Base-by-base conservation (phyloP, 129 eudicot species). In the Chrysanthemum lavandulifolium region DNA sequence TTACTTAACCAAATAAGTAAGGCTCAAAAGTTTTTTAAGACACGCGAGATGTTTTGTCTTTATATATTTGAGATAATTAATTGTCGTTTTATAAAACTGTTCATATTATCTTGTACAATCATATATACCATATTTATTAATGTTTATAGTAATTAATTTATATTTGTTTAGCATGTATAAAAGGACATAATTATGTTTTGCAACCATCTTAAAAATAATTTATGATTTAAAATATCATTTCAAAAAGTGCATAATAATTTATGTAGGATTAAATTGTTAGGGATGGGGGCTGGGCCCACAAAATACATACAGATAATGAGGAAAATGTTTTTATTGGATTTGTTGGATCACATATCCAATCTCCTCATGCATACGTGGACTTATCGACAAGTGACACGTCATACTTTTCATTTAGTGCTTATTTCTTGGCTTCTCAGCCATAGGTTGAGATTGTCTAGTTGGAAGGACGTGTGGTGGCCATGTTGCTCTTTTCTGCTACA, bases 381-480 rank as follows among this genome's bases (percentile, higher is more conserved):
- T 78, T 55, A 78, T 72, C 7, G 69, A 78, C 55, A 72, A 65
- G 68, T 72, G 82, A 72, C 78, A 78, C 78, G 73, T 78, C 77
- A 71, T 2, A 9, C 71, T 0, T 9, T 56, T n/a, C 12, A 1
- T 56, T 11, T 57, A 25, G 51, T 54, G 18, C 57, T 65, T 65
- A 7, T 0, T 65, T 45, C 23, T 61, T 65, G 11, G 68, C 19
- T 72, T 78, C 68, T 64, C 73, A 66, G 73, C 82, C 82, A 78
- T 53, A 72, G 65, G 51, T 43, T 56, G 56, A n/a, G 73, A 78
- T 65, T 27, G 77, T 67, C 55, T n/a, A 72, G 16, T 65, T 65
- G 73, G 73, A 72, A 18, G 56, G 82, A 78, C 78, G 78, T 78
- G 82, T 78, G 82, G 76, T 78, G 50, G 48, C 82, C 78, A 72